Conservation (phyloP, 2,329 filamentous ascomycete genomes). For the Chaetomium strumarium region DNA sequence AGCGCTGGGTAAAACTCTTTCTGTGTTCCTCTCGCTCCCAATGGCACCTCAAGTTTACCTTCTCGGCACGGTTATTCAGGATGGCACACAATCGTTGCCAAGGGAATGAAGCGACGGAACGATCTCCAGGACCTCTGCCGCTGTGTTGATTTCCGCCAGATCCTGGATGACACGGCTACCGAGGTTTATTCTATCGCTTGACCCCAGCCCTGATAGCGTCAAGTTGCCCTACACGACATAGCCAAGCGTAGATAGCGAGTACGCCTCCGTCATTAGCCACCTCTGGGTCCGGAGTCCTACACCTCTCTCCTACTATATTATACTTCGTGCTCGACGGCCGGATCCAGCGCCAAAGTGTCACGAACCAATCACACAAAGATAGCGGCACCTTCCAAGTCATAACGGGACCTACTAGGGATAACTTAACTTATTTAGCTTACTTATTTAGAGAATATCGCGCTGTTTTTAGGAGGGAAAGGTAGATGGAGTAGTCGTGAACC, state of each 20-base stretch:
- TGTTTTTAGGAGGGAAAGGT: too few relatives aligned
- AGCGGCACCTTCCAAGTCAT: too few relatives aligned
- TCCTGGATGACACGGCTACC: constrained; percentile 7
- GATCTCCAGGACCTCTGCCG: constrained; percentile 6
- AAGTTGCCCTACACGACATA: constrained; percentile 4
- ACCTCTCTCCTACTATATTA: too few relatives aligned
- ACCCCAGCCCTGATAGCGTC: not conserved
- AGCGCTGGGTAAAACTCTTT: constrained; percentile 4
- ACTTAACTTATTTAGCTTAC: too few relatives aligned
- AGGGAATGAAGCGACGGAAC: constrained; percentile 1
- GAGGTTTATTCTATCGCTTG: constrained; percentile 5
- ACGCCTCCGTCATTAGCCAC: constrained; percentile 1
- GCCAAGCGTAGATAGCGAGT: constrained; percentile 4
- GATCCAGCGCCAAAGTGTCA: too few relatives aligned
- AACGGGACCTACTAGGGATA: too few relatives aligned
- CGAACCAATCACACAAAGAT: too few relatives aligned
- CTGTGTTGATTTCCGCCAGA: constrained; percentile 5
- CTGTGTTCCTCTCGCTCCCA: constrained; percentile 2
- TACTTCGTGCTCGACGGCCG: too few relatives aligned
- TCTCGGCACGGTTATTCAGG: constrained; percentile 1
- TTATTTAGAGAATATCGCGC: too few relatives aligned
- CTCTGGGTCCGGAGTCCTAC: constrained; percentile 6
- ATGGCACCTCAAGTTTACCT: constrained; percentile 4
- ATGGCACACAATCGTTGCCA: constrained; percentile 6
- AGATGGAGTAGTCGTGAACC: too few relatives aligned